Conservation (phyloP, 768 basidiomycete genomes). For the Lactifluus piperatus region DNA sequence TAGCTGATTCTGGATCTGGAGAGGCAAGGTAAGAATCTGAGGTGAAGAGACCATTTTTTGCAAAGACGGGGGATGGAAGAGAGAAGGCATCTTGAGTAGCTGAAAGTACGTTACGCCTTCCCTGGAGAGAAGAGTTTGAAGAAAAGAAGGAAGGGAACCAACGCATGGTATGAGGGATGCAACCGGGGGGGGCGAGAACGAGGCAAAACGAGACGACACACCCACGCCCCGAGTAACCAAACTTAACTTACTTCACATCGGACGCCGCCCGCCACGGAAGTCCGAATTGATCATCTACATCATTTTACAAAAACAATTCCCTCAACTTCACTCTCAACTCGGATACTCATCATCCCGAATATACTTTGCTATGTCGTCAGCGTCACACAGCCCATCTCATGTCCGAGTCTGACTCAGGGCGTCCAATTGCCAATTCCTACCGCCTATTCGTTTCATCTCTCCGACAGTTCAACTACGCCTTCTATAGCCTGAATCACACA, state of each 20-base stretch:
- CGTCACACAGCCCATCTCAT: too few relatives aligned
- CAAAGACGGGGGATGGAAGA: slow-evolving; percentile 58
- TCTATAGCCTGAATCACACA: too few relatives aligned
- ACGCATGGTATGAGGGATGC: slow-evolving; percentile 41
- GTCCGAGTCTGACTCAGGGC: too few relatives aligned
- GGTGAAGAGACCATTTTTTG: slow-evolving; percentile 54
- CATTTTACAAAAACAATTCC: too few relatives aligned
- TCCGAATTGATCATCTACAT: too few relatives aligned
- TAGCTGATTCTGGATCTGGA: slow-evolving; percentile 39
- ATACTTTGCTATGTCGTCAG: too few relatives aligned
- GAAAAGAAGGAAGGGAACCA: slow-evolving; percentile 67
- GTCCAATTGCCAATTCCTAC: too few relatives aligned
- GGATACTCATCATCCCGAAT: too few relatives aligned
- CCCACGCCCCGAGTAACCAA: not conserved
- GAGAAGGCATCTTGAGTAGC: slow-evolving; percentile 86
- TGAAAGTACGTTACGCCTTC: slow-evolving; percentile 51
- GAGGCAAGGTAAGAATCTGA: slow-evolving; percentile 39
- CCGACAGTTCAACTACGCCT: too few relatives aligned
- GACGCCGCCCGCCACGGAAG: too few relatives aligned
- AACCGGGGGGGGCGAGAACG: not conserved
- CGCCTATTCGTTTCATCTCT: too few relatives aligned
- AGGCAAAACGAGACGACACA: not conserved
- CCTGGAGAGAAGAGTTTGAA: slow-evolving; percentile 36
- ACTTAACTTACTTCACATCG: not conserved
- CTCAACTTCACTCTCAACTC: too few relatives aligned